A percentile compares a stretch with the other conserved stretches of the same genome.
Conservation (phyloP, 257 asterid species). For the Solanum tacnaense region DNA sequence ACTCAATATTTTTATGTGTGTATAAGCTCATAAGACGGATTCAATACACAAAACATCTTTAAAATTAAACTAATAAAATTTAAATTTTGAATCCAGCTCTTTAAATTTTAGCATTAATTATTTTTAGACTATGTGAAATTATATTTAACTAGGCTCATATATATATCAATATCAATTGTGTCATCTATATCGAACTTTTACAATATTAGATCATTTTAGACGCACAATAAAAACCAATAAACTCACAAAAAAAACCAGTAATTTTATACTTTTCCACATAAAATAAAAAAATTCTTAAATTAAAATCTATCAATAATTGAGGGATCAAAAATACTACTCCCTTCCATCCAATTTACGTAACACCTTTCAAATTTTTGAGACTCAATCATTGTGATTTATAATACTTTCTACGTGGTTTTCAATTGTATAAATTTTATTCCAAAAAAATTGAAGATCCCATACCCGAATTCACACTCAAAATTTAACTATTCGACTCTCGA, state of each 20-base stretch:
- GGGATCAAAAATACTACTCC: not conserved
- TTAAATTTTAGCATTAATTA: not conserved
- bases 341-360: not conserved
- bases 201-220: not conserved
- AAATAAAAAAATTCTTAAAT: not conserved
- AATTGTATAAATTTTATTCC: no score
- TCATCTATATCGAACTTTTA: not conserved
- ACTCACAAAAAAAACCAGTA: not conserved
- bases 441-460: no score
- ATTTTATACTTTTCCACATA: not conserved
- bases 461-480: not conserved
- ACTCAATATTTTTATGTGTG: not conserved
- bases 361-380: not conserved
- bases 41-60: not conserved
- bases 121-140: not conserved
- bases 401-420: no score
- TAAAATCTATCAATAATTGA: not conserved
- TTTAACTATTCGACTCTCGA: not conserved
- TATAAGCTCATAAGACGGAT: not conserved
- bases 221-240: not conserved
- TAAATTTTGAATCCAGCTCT: no score
- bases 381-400: not conserved
- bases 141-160: not conserved
- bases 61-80: no score
- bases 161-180: not conserved